phyloP scores from a whole-genome alignment of 805 yeast genomes.

The Torulaspora maleeae region DNA sequence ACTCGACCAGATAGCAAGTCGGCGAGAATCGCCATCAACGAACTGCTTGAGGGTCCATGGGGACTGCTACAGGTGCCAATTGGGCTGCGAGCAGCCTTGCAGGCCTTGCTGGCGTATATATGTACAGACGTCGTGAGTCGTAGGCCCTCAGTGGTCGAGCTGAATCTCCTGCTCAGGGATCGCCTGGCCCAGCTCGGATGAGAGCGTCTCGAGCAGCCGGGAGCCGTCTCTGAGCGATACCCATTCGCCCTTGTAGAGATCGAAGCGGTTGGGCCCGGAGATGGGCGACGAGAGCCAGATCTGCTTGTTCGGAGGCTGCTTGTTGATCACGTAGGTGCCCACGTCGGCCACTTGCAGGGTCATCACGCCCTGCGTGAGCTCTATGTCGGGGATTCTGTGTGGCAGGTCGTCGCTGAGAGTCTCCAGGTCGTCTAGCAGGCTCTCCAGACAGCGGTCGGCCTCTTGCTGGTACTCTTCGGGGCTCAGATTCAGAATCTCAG shows the following conservation, averaged over 20 bases:
- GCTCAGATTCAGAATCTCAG: slow-evolving; percentile 46
- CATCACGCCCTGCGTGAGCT: slow-evolving; percentile 71
- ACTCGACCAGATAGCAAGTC: neutral
- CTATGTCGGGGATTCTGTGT: slow-evolving; percentile 68
- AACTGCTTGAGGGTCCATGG: neutral
- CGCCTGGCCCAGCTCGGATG: slow-evolving; percentile 44
- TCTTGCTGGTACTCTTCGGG: slow-evolving; percentile 54
- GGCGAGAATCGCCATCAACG: slow-evolving; percentile 4
- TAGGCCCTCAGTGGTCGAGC: slow-evolving; percentile 8
- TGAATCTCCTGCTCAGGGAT: slow-evolving; percentile 23
- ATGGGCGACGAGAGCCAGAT: slow-evolving; percentile 93
- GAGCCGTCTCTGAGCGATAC: slow-evolving; percentile 64
- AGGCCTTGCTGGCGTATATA: neutral
- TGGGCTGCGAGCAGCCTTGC: no score
- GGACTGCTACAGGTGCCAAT: neutral
- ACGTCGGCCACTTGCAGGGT: slow-evolving; percentile 62
- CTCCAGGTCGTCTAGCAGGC: slow-evolving; percentile 63
- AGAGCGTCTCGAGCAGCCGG: slow-evolving; percentile 44
- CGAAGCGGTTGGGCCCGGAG: slow-evolving; percentile 88
- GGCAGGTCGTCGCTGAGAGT: slow-evolving; percentile 56
- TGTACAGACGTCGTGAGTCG: neutral
- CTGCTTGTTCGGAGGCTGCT: slow-evolving; percentile 96
- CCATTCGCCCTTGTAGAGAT: slow-evolving; percentile 73
- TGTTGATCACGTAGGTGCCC: slow-evolving; percentile 89
- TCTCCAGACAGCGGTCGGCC: slow-evolving; percentile 68